Conservation (phyloP, 1,284 basidiomycete species). For the Schizophyllum commune region DNA sequence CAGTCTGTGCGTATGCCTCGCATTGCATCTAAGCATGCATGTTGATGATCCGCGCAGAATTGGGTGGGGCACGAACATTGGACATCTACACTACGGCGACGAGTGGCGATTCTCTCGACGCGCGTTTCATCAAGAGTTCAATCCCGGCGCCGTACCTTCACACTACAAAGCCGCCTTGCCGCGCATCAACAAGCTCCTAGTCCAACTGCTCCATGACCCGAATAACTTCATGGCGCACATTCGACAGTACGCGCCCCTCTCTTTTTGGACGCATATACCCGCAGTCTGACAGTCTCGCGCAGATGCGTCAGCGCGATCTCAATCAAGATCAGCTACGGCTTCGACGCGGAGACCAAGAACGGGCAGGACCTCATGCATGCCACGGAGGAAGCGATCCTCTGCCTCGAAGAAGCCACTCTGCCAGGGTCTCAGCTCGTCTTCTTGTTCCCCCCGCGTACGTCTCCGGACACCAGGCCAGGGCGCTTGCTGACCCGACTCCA, state of each 20-base stretch:
- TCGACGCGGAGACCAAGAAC: neutral
- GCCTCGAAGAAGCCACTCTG: neutral
- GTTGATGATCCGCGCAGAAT: neutral
- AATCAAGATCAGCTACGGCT: neutral
- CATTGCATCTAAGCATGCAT: neutral
- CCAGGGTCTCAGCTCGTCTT: neutral
- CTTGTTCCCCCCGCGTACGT: neutral
- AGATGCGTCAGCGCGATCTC: neutral
- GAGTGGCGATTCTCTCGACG: neutral
- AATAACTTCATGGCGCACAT: neutral
- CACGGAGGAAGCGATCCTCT: neutral
- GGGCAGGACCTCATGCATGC: neutral
- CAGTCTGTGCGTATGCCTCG: neutral
- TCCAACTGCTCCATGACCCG: neutral
- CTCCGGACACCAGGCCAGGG: neutral
- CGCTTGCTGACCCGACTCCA: neutral
- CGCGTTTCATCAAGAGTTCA: neutral
- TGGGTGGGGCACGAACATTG: neutral
- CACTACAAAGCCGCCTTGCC: neutral
- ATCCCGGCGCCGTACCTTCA: neutral
- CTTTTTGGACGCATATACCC: neutral
- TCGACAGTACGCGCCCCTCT: neutral
- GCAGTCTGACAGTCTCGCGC: neutral
- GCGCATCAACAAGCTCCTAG: neutral
- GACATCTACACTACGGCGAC: neutral